phyloP scores from a whole-genome alignment of 106 monocot species.

The Dendrobium nobile region DNA sequence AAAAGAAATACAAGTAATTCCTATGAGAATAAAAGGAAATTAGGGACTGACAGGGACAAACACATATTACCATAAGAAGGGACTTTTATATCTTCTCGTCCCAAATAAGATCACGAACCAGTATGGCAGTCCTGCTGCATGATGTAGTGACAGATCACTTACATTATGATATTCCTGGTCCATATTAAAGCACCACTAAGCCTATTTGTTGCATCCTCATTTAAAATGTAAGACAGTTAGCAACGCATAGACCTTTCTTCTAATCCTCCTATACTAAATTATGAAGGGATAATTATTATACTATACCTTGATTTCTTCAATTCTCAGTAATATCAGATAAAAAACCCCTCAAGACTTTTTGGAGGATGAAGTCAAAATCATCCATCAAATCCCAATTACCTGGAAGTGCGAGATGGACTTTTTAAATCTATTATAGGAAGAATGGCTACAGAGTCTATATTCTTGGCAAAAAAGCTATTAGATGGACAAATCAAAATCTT shows the following conservation, averaged over 20 bases:
- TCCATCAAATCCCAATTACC: conserved; percentile 95
- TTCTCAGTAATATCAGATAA: conserved; percentile 73
- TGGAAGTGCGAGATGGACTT: not conserved
- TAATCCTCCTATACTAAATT: not conserved
- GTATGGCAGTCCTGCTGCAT: conserved; percentile 53
- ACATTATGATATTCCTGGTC: conserved; percentile 8
- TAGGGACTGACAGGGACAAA: not conserved
- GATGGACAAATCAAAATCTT: not conserved
- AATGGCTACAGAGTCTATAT: not conserved
- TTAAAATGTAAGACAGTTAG: not conserved
- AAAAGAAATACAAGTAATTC: not conserved
- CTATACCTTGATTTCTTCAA: conserved; percentile 84
- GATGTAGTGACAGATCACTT: conserved; percentile 68
- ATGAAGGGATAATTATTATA: not conserved
- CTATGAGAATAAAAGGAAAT: not conserved
- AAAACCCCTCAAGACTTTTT: conserved; percentile 92
- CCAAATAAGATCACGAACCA: conserved; percentile 65
- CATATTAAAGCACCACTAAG: not conserved
- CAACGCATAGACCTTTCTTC: not conserved
- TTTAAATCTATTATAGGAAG: not conserved
- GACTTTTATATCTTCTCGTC: conserved; percentile 66
- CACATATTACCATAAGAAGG: conserved; percentile 72
- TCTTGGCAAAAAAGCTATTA: not conserved
- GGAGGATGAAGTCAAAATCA: conserved; percentile 83
- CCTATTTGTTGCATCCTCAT: not conserved